Evolutionary conservation across 139 green algal genomes (phyloP).

Genomic region (Auxenochlorella pyrenoidosa): DNA sequence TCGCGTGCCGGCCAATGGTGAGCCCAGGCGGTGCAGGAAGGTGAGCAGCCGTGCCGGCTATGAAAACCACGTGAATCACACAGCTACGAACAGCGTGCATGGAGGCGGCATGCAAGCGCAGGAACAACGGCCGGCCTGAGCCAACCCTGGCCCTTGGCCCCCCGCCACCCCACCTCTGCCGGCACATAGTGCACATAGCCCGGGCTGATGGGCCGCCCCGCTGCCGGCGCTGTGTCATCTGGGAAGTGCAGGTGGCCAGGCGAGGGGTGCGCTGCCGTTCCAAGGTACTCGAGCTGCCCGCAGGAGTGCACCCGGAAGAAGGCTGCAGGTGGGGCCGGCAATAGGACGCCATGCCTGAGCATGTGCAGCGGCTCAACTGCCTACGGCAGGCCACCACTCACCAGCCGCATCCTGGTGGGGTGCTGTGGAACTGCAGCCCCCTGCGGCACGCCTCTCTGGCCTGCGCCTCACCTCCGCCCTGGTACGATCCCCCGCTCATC

Average conservation of each 20-base stretch:
- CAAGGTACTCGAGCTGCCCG: slow-evolving; percentile 4
- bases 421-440: too few species aligned
- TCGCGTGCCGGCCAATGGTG: too few species aligned
- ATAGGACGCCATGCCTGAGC: too few species aligned
- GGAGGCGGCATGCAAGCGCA: not conserved
- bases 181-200: not conserved
- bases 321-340: not conserved
- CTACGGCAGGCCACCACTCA: too few species aligned
- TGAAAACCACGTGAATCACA: too few species aligned
- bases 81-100: not conserved
- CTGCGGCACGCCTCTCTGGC: too few species aligned
- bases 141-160: not conserved
- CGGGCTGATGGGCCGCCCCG: not conserved
- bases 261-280: not conserved
- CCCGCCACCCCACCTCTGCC: not conserved
- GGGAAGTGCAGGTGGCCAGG: not conserved
- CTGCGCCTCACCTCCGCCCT: not conserved
- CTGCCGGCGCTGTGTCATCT: not conserved
- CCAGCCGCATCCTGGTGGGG: too few species aligned
- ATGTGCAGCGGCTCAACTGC: too few species aligned
- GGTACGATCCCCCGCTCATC: not conserved
- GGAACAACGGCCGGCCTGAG: not conserved
- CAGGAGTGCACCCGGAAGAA: slow-evolving; percentile 6
- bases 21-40: too few species aligned
- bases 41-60: too few species aligned